Percentiles rank a stretch among this genome's conserved stretches.
Conservation (phyloP, 2,329 filamentous ascomycete genomes). For the Fusarium buharicum region DNA sequence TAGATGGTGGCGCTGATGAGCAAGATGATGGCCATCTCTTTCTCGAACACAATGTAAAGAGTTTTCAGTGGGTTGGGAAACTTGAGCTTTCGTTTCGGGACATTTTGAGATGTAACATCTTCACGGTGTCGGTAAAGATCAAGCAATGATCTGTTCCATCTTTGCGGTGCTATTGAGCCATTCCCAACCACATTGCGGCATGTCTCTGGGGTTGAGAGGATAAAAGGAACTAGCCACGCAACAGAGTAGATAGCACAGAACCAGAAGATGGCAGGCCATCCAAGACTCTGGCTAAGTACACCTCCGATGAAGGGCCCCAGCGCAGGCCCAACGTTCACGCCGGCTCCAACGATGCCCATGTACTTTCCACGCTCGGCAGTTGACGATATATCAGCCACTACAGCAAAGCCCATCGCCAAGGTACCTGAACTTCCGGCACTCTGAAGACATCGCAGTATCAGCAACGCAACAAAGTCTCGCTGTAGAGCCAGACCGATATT, state of each 20-base stretch:
- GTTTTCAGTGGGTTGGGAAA: constrained; percentile 69
- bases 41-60: constrained; percentile 64
- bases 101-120: constrained; percentile 49
- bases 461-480: constrained; percentile 64
- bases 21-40: constrained; percentile 65
- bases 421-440: constrained; percentile 74
- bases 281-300: constrained; percentile 69
- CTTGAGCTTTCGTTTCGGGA: constrained; percentile 55
- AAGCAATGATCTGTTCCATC: constrained; percentile 67
- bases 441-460: constrained; percentile 71
- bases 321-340: constrained; percentile 65
- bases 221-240: constrained; percentile 63
- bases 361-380: constrained; percentile 77
- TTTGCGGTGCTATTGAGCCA: constrained; percentile 67
- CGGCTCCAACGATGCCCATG: constrained; percentile 73
- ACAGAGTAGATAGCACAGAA: constrained; percentile 68
- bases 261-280: constrained; percentile 77
- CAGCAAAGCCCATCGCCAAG: constrained; percentile 75
- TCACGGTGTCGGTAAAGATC: constrained; percentile 58
- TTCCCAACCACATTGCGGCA: constrained; percentile 70
- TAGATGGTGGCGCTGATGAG: constrained; percentile 65
- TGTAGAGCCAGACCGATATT: constrained; percentile 70
- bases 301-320: constrained; percentile 72
- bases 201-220: constrained; percentile 68
- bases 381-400: constrained; percentile 77